phyloP scores from a whole-genome alignment of 2,329 filamentous ascomycete species.

The Fusarium heterosporum region DNA sequence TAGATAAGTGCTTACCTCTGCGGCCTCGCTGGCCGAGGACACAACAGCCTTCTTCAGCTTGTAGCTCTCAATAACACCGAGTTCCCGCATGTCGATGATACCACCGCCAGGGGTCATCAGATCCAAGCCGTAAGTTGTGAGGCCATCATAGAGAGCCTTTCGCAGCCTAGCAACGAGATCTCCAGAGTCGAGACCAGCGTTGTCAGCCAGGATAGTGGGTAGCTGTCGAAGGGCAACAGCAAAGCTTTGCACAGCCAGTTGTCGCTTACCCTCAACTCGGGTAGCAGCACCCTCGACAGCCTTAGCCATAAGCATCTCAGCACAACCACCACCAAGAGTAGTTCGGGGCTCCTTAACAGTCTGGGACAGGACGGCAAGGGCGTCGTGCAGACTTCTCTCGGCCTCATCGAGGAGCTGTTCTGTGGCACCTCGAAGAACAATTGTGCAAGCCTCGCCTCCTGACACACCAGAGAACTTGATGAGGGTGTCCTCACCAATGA shows the following conservation, averaged over 20 bases:
- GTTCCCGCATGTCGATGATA: slow-evolving; percentile 93
- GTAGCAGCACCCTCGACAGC: slow-evolving; percentile 94
- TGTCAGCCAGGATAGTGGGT: slow-evolving; percentile 96
- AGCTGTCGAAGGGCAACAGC: slow-evolving; percentile 90
- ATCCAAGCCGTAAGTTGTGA: slow-evolving; percentile 92
- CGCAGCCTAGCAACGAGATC: slow-evolving; percentile 92
- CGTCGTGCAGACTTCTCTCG: slow-evolving; percentile 95
- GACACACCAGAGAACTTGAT: slow-evolving; percentile 98
- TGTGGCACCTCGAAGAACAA: slow-evolving; percentile 94
- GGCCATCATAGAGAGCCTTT: slow-evolving; percentile 93
- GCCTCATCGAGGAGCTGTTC: slow-evolving; percentile 98
- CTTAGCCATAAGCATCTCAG: slow-evolving; percentile 99
- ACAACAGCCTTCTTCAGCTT: slow-evolving; percentile 99
- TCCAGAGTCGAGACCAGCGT: slow-evolving; percentile 94
- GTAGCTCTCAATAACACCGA: slow-evolving; percentile 97
- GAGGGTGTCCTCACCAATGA: slow-evolving; percentile 96
- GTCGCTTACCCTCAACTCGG: slow-evolving; percentile 96
- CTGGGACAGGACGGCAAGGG: slow-evolving; percentile 94
- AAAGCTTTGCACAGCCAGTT: slow-evolving; percentile 91
- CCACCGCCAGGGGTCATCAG: slow-evolving; percentile 89
- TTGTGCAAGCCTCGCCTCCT: slow-evolving; percentile 93
- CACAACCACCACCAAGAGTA: slow-evolving; percentile 93
- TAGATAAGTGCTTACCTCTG: slow-evolving; percentile 75
- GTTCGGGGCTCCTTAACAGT: slow-evolving; percentile 95
- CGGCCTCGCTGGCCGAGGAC: slow-evolving; percentile 93